Evolutionary conservation across 164 flowering plant species (phyloP).

Genomic region (Aristolochia fimbriata): DNA sequence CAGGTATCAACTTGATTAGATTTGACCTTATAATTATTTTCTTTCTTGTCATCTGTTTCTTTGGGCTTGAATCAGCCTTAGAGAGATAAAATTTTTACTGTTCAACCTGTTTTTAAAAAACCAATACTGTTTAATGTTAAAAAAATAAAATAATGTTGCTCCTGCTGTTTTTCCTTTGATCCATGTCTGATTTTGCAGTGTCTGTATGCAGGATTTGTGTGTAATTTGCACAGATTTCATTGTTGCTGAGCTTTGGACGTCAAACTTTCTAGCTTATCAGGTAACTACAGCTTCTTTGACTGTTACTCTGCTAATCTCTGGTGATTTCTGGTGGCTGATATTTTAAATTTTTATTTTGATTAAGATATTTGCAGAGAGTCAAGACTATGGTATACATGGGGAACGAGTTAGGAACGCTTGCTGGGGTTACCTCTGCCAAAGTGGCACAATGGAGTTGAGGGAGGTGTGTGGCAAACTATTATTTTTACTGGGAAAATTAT

Average conservation of each 20-base stretch:
- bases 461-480: conserved; percentile 39
- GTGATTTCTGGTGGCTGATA: conserved; percentile 1
- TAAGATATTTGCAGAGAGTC: conserved; percentile 92
- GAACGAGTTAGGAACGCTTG: conserved; percentile 98
- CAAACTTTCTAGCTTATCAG: conserved; percentile 93
- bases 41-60: no score
- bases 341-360: conserved; percentile 9
- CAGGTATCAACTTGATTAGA: conserved; percentile 39
- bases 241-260: conserved; percentile 85
- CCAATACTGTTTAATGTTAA: no score
- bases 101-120: background rate
- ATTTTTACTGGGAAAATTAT: no score
- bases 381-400: conserved; percentile 95
- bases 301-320: no score
- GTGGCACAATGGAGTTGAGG: conserved; percentile 85
- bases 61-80: no score
- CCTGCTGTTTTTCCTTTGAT: background rate
- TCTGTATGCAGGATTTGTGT: conserved; percentile 75
- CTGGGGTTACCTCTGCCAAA: conserved; percentile 98
- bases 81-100: background rate
- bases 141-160: background rate
- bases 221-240: conserved; percentile 96
- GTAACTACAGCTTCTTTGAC: conserved; percentile 19
- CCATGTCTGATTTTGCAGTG: background rate
- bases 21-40: no score